Conservation (phyloP, 148 eudicot species). For the Diospyros kaki region DNA sequence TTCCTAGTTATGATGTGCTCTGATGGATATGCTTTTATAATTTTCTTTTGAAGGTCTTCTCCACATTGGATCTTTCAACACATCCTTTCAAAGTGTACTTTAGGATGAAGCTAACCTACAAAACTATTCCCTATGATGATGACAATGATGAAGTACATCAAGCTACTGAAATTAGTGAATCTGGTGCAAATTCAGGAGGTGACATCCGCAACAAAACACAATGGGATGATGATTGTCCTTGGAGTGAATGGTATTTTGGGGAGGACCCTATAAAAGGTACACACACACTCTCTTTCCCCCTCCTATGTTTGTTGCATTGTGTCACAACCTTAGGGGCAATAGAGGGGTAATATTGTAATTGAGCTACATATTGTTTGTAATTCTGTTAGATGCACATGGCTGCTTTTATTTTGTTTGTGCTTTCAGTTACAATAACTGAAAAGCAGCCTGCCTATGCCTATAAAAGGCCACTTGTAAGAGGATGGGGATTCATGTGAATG, state of each 20-base stretch:
- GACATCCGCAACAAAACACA: constrained; percentile 51
- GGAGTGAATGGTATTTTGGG: constrained; percentile 98
- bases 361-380: too few relatives aligned
- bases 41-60: constrained; percentile 55
- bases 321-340: too few relatives aligned
- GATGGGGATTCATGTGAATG: too few relatives aligned
- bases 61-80: constrained; percentile 65
- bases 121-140: constrained; percentile 56
- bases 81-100: constrained; percentile 65
- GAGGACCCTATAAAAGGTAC: constrained; percentile 92
- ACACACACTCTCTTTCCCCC: not conserved
- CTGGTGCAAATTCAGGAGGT: constrained; percentile 34
- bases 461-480: too few relatives aligned
- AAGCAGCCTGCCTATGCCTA: too few relatives aligned
- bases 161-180: constrained; percentile 31
- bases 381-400: too few relatives aligned
- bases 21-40: constrained; percentile 8
- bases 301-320: too few relatives aligned
- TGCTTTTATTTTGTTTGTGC: too few relatives aligned
- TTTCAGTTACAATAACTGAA: too few relatives aligned
- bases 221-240: constrained; percentile 95
- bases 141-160: constrained; percentile 53
- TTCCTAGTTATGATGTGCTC: not conserved
- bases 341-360: too few relatives aligned
- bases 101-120: constrained; percentile 85